These are phyloP conservation scores for Xerophyta viscosa DNA, from an alignment of 106 monocot species.

Conservation along the genomic window DNA sequence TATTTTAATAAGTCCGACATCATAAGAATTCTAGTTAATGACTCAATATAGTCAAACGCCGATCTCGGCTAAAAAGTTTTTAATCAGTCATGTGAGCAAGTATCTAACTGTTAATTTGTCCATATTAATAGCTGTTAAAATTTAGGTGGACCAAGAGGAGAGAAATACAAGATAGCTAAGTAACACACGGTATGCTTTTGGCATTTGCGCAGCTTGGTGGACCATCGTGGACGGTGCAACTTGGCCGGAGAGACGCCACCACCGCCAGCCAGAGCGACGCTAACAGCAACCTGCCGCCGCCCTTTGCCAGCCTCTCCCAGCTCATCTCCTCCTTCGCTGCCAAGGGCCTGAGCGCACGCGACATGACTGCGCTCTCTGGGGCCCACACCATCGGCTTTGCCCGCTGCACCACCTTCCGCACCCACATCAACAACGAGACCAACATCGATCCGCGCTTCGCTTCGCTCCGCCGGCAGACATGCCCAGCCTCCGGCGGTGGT, in stretches of 20 bases:
- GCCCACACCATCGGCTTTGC: constrained; percentile 24
- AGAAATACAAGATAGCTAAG: too few species aligned
- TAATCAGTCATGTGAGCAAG: too few species aligned
- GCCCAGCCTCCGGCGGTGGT: not conserved
- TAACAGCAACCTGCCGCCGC: constrained; percentile 12
- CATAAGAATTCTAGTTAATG: too few species aligned
- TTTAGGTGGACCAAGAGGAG: too few species aligned
- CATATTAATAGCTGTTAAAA: too few species aligned
- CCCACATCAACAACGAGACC: constrained; percentile 21
- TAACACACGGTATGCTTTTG: too few species aligned
- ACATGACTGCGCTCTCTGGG: constrained; percentile 13
- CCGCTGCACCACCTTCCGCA: constrained; percentile 10
- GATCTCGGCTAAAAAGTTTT: too few species aligned
- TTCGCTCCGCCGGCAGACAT: not conserved
- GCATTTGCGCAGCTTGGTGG: constrained; percentile 36
- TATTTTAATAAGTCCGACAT: too few species aligned
- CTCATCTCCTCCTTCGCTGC: constrained; percentile 7
- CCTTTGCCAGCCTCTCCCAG: not conserved
- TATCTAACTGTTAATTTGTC: too few species aligned
- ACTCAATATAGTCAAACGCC: too few species aligned
- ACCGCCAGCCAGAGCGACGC: constrained; percentile 26
- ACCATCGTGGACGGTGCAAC: constrained; percentile 21
- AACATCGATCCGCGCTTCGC: constrained; percentile 16
- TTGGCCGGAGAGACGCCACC: constrained; percentile 22
- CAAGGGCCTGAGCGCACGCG: constrained; percentile 6